Evolutionary conservation across 1,139 yeast species (phyloP), one percentile per base, ranked within the genome.

Genomic region (Sugiyamaella pinicola): DNA sequence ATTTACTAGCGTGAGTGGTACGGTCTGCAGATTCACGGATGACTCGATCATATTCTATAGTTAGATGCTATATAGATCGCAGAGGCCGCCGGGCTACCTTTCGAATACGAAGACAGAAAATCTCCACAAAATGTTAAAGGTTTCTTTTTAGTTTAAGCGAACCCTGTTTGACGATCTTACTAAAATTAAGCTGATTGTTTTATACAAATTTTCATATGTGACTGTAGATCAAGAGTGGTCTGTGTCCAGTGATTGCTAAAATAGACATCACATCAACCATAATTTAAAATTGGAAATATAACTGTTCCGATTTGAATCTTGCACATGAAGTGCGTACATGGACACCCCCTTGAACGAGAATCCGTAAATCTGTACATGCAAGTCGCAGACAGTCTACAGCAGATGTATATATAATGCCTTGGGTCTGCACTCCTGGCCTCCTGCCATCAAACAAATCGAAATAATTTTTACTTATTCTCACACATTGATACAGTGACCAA

Each of bases 401-500:
- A 17, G 10, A 10, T 2, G 18, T 42, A 42, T 42, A 42, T 42
- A 42, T 42, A 42, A 28, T 42, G 37, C 37, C 35, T 17, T 19
- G 13, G n/a, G 46, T 26, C 49, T 37, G 49, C 35, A 37, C 42
- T 39, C 43, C 43, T 37, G 19, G 38, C 12, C 43, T 37, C 41
- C 34, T 39, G 34, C 12, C n/a, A 13, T 45, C 40, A 42, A 12
- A 29, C 8, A 26, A 4, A 9, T 26, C n/a, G 31, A 18, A 28
- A 29, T 29, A 24, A 24, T 28, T 26, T 40, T 12, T 19, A 39
- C 22, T 12, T 28, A 10, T 29, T 24, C 15, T 15, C 15, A 22
- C 7, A 40, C 15, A 26, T 26, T 26, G 35, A 19, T 33, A 26
- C 17, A n/a, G 35, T 29, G 34, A 29, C 34, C 28, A n/a, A n/a